phyloP scores from a whole-genome alignment of 2,329 filamentous ascomycete genomes.

The Aspergillus phoenicis region DNA sequence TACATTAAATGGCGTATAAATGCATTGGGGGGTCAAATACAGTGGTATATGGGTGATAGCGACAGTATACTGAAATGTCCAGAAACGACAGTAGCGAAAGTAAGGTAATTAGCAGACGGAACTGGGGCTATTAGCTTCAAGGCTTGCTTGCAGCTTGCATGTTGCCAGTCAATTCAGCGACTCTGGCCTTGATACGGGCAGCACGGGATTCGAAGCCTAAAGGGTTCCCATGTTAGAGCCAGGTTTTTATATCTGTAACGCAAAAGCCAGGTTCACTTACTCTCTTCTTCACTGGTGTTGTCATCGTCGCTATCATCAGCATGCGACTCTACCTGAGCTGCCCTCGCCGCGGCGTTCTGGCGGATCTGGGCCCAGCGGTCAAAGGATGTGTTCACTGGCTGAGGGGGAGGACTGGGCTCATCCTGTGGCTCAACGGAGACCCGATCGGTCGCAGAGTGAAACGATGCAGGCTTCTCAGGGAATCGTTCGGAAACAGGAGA shows the following conservation, averaged over 20 bases:
- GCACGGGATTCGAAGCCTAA: constrained; percentile 93
- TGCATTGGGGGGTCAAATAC: neutral
- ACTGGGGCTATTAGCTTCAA: neutral
- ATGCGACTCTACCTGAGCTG: constrained; percentile 57
- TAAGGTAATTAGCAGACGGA: neutral
- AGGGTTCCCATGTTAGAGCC: constrained; percentile 28
- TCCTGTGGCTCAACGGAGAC: constrained; percentile 7
- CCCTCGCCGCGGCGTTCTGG: constrained; percentile 87
- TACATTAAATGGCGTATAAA: constrained; percentile 5
- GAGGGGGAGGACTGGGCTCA: constrained; percentile 9
- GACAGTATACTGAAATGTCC: constrained; percentile 14
- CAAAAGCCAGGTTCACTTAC: constrained; percentile 57
- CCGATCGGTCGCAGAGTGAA: constrained; percentile 16
- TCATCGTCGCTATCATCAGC: constrained; percentile 72
- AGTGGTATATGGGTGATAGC: constrained; percentile 1
- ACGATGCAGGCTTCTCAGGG: constrained; percentile 19
- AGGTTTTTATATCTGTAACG: neutral
- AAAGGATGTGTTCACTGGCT: constrained; percentile 42
- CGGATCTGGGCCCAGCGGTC: constrained; percentile 96
- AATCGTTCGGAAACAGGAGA: constrained; percentile 27
- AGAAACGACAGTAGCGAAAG: constrained; percentile 9
- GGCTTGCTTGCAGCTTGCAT: constrained; percentile 59
- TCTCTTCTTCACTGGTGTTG: constrained; percentile 96
- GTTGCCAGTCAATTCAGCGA: constrained; percentile 88
- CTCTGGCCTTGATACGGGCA: constrained; percentile 94